Conservation (phyloP, 2,329 filamentous ascomycete genomes). For the Clarireedia sp. region DNA sequence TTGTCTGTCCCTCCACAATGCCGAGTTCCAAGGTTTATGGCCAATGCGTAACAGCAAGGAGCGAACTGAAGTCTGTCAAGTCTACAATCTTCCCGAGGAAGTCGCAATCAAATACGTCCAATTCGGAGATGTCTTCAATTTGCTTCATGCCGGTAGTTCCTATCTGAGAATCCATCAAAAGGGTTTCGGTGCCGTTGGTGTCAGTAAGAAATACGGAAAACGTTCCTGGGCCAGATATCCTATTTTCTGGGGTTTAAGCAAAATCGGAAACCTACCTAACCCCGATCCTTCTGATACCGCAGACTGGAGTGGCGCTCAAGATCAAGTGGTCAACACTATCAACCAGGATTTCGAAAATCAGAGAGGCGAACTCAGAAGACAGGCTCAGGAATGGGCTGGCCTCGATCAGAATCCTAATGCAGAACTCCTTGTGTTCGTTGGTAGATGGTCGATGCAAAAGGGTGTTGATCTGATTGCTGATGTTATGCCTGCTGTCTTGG, state of each 20-base stretch:
- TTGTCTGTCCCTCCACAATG: slow-evolving; percentile 59
- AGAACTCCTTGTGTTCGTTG: slow-evolving; percentile 60
- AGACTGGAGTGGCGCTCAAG: slow-evolving; percentile 48
- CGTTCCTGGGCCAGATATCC: slow-evolving; percentile 59
- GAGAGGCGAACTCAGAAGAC: slow-evolving; percentile 45
- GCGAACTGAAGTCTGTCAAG: slow-evolving; percentile 53
- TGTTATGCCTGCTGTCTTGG: slow-evolving; percentile 55
- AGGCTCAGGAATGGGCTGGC: slow-evolving; percentile 61
- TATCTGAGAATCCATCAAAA: slow-evolving; percentile 60
- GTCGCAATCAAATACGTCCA: slow-evolving; percentile 55
- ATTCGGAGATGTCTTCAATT: slow-evolving; percentile 62
- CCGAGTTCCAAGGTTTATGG: slow-evolving; percentile 63
- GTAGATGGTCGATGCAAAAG: slow-evolving; percentile 63
- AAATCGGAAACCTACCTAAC: slow-evolving; percentile 62
- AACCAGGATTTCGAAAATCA: slow-evolving; percentile 47
- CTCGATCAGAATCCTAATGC: slow-evolving; percentile 53
- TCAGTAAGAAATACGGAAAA: slow-evolving; percentile 61
- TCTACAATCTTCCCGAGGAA: slow-evolving; percentile 53
- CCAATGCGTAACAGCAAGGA: slow-evolving; percentile 56
- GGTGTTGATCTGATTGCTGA: slow-evolving; percentile 62
- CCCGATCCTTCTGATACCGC: slow-evolving; percentile 53
- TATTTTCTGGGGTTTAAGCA: slow-evolving; percentile 59
- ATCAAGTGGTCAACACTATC: slow-evolving; percentile 38
- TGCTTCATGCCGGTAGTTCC: slow-evolving; percentile 53
- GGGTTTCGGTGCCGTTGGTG: slow-evolving; percentile 60